Conservation (phyloP, 805 yeast species). For the Candida anglica region DNA sequence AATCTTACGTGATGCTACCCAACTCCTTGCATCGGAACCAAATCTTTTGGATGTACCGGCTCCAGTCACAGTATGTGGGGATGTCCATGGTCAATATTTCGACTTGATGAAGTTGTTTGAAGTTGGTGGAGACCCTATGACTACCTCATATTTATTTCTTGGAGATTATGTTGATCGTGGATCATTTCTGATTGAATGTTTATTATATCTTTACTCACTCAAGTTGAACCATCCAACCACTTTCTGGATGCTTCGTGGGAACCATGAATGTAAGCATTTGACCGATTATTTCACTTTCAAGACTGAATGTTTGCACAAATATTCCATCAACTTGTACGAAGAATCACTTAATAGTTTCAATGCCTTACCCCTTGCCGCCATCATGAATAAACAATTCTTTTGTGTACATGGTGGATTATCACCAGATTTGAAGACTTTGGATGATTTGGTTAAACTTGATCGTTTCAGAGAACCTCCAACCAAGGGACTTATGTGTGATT, state of each 20-base stretch:
- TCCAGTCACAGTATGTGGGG: conserved; percentile 95
- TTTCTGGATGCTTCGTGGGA: conserved; percentile 84
- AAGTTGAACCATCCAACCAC: conserved; percentile 72
- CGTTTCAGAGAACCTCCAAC: conserved; percentile 93
- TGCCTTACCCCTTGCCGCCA: conserved; percentile 85
- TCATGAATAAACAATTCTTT: conserved; percentile 90
- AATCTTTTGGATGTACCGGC: conserved; percentile 79
- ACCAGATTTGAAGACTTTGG: conserved; percentile 69
- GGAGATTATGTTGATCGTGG: conserved; percentile 98
- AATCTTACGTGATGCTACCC: conserved; percentile 65
- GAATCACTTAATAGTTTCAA: conserved; percentile 76
- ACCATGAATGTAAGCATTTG: conserved; percentile 91
- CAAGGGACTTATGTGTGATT: conserved; percentile 88
- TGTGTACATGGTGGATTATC: conserved; percentile 97
- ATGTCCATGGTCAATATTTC: conserved; percentile 92
- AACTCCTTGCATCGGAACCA: conserved; percentile 64
- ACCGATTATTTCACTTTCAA: conserved; percentile 93
- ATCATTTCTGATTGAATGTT: conserved; percentile 78
- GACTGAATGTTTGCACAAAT: conserved; percentile 84
- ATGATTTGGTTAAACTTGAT: conserved; percentile 65
- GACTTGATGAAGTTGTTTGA: conserved; percentile 89
- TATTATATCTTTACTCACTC: conserved; percentile 70
- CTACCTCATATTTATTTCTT: conserved; percentile 74
- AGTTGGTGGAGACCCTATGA: conserved; percentile 83
- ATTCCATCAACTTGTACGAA: conserved; percentile 60